Conservation (phyloP, 2,329 filamentous ascomycete genomes). For the Aspergillus carbonarius region DNA sequence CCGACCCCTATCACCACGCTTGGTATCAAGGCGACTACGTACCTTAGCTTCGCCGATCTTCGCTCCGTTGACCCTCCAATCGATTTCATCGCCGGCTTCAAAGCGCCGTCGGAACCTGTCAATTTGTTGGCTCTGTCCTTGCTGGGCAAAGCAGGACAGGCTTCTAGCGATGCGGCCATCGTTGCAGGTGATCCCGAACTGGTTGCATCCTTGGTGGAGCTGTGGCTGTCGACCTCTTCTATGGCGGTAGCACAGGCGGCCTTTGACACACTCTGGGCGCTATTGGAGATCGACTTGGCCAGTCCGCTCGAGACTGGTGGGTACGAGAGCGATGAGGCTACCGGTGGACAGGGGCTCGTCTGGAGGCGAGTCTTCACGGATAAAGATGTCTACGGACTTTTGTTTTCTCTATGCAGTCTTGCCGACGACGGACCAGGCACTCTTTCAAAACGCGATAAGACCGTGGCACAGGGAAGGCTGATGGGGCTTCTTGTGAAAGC, state of each 20-base stretch:
- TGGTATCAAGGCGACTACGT: slow-evolving; percentile 50
- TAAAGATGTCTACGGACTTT: slow-evolving; percentile 55
- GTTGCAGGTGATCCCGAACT: slow-evolving; percentile 58
- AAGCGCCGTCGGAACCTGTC: slow-evolving; percentile 51
- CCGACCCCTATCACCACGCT: slow-evolving; percentile 56
- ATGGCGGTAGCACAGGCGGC: slow-evolving; percentile 57
- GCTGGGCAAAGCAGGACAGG: slow-evolving; percentile 55
- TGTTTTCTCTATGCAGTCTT: slow-evolving; percentile 57
- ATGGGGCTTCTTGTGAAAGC: slow-evolving; percentile 58
- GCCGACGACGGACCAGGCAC: slow-evolving; percentile 35
- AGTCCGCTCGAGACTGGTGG: slow-evolving; percentile 31
- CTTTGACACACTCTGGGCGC: slow-evolving; percentile 51
- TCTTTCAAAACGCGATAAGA: slow-evolving; percentile 53
- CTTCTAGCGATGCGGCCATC: slow-evolving; percentile 56
- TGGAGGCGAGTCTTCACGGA: slow-evolving; percentile 64
- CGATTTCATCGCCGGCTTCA: slow-evolving; percentile 57
- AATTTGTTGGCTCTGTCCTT: slow-evolving; percentile 58
- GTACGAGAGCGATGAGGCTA: slow-evolving; percentile 20
- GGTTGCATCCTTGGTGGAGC: slow-evolving; percentile 54
- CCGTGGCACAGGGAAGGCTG: slow-evolving; percentile 60
- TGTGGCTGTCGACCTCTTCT: slow-evolving; percentile 59
- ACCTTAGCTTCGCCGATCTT: slow-evolving; percentile 52
- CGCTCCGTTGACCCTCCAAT: slow-evolving; percentile 50
- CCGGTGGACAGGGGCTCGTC: slow-evolving; percentile 52
- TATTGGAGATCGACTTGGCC: slow-evolving; percentile 53